A percentile compares a stretch with the other conserved stretches of the same genome.
Evolutionary conservation across 139 green algal species (phyloP).

Genomic region (Closterium sp.): DNA sequence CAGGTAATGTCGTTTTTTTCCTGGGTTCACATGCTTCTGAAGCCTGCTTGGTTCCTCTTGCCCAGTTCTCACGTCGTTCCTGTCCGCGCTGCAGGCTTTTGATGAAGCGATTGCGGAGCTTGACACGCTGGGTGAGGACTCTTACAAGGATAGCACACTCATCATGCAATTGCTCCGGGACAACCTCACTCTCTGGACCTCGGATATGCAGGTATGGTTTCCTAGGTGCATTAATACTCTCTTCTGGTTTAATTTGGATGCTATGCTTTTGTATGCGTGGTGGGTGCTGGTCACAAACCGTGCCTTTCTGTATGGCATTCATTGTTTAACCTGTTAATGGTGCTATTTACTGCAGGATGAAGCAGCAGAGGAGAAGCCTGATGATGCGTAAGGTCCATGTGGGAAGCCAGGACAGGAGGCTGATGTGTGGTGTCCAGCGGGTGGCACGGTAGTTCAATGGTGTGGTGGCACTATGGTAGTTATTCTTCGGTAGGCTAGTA

Average conservation of each 20-base stretch:
- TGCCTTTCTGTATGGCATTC: too few relatives aligned
- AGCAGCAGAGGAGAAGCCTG: background rate
- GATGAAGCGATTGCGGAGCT: constrained; percentile 58
- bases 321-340: too few relatives aligned
- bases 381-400: background rate
- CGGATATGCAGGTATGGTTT: constrained; percentile 42
- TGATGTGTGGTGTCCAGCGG: background rate
- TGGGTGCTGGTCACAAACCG: background rate
- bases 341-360: too few relatives aligned
- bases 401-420: background rate
- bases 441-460: background rate
- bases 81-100: constrained; percentile 43
- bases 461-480: background rate
- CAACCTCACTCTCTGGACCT: constrained; percentile 60
- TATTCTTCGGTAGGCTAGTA: background rate
- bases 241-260: background rate
- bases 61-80: background rate
- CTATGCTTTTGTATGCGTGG: background rate
- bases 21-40: too few relatives aligned
- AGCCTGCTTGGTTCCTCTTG: background rate
- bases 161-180: constrained; percentile 60
- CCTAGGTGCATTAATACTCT: background rate
- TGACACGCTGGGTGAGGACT: constrained; percentile 54
- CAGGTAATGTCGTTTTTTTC: constrained; percentile 55
- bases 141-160: constrained; percentile 61